These are phyloP conservation scores for Sarocladiaceae sp. DNA, from an alignment of 2,329 filamentous ascomycete species.

Conservation along the genomic window DNA sequence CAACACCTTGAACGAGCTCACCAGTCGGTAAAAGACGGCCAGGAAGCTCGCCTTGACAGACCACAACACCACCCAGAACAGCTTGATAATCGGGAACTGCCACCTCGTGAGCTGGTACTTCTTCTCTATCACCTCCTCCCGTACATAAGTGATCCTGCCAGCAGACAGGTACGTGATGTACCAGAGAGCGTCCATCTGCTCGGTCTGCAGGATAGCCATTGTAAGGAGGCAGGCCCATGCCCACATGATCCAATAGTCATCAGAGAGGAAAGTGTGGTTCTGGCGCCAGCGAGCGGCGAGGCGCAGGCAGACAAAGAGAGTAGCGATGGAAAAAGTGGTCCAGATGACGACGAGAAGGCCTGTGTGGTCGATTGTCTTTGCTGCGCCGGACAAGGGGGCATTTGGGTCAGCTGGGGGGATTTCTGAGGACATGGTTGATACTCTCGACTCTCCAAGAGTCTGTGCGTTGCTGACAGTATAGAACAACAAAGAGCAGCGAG, in stretches of 20 bases:
- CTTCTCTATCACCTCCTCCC: background rate
- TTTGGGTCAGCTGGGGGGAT: conserved; percentile 10
- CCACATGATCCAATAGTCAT: conserved; percentile 25
- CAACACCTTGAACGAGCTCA: conserved; percentile 12
- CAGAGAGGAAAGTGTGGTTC: conserved; percentile 15
- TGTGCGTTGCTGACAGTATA: no score
- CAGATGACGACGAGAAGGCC: conserved; percentile 22
- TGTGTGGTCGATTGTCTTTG: conserved; percentile 8
- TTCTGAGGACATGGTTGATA: conserved; percentile 6
- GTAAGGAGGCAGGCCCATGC: conserved; percentile 20
- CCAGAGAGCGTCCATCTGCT: conserved; percentile 15
- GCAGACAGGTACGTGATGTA: conserved; percentile 14
- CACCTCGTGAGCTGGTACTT: conserved; percentile 12
- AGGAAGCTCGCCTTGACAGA: conserved; percentile 19
- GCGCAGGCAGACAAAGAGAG: conserved; percentile 20
- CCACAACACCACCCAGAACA: conserved; percentile 19
- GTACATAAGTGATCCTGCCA: conserved; percentile 10
- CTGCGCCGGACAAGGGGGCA: conserved; percentile 13
- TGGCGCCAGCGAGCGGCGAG: conserved; percentile 20
- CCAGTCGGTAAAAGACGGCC: conserved; percentile 16
- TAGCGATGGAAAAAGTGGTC: conserved; percentile 21
- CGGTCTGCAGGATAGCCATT: conserved; percentile 16
- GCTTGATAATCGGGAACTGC: conserved; percentile 18
- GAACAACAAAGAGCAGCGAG: no score
- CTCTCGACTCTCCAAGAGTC: no score